Conservation (phyloP, 495 filamentous ascomycete genomes). For the Talaromyces thailandensis region DNA sequence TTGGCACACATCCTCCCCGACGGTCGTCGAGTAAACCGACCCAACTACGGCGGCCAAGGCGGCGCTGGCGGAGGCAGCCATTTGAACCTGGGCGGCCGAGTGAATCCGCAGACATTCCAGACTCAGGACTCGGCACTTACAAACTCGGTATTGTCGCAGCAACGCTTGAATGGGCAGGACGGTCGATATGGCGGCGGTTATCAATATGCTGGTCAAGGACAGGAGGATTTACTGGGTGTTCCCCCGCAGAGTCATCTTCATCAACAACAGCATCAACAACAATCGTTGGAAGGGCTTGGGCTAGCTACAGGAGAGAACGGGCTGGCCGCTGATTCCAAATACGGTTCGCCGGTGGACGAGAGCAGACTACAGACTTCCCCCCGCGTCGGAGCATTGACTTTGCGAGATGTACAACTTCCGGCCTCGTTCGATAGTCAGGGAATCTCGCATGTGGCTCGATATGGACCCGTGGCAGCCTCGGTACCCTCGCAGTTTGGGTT, state of each 20-base stretch:
- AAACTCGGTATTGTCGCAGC: constrained; percentile 71
- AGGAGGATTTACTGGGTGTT: constrained; percentile 34
- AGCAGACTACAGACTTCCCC: constrained; percentile 61
- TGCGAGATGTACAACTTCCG: constrained; percentile 89
- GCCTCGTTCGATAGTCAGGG: constrained; percentile 96
- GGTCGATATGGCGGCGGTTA: constrained; percentile 23
- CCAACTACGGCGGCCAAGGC: constrained; percentile 25
- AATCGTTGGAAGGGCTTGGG: constrained; percentile 40
- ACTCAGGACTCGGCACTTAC: constrained; percentile 68
- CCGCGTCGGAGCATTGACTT: constrained; percentile 49
- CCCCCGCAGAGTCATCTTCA: constrained; percentile 30
- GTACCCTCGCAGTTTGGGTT: constrained; percentile 88
- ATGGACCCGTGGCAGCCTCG: constrained; percentile 86
- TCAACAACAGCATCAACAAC: constrained; percentile 13
- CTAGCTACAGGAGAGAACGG: constrained; percentile 69
- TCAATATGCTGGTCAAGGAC: constrained; percentile 19
- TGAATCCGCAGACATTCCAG: constrained; percentile 58
- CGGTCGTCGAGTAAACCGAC: constrained; percentile 77
- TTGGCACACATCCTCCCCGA: constrained; percentile 92
- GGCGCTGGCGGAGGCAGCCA: constrained; percentile 36
- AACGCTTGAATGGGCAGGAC: constrained; percentile 45
- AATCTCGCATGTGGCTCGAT: constrained; percentile 80
- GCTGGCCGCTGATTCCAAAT: constrained; percentile 69
- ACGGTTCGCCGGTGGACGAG: constrained; percentile 83
- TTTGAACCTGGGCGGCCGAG: constrained; percentile 60